phyloP scores from a whole-genome alignment of 2,329 filamentous ascomycete genomes.

The Aspergillus pseudoviridinutans region DNA sequence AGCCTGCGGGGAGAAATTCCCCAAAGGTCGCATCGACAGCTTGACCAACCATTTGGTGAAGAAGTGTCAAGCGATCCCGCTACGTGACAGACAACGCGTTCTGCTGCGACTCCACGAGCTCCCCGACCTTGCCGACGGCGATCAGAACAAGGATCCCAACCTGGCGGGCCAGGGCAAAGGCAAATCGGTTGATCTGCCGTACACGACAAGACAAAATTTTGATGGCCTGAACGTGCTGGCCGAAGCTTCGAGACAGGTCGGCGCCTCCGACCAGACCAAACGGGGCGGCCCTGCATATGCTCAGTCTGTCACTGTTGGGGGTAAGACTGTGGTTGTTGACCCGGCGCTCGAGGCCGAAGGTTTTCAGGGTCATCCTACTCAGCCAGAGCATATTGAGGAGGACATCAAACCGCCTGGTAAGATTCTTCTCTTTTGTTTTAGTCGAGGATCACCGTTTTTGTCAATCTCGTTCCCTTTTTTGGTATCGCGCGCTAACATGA shows the following conservation, averaged over 20 bases:
- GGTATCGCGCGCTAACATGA: slow-evolving; percentile 12
- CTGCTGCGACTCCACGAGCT: slow-evolving; percentile 69
- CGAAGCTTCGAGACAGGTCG: slow-evolving; percentile 79
- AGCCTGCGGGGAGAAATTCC: slow-evolving; percentile 81
- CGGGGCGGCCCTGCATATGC: slow-evolving; percentile 32
- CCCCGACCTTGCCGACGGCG: slow-evolving; percentile 48
- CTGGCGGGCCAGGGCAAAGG: slow-evolving; percentile 31
- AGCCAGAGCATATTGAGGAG: slow-evolving; percentile 25
- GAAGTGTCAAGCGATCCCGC: slow-evolving; percentile 75
- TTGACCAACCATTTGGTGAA: slow-evolving; percentile 78
- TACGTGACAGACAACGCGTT: slow-evolving; percentile 71
- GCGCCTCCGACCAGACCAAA: slow-evolving; percentile 47
- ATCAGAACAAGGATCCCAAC: slow-evolving; percentile 37
- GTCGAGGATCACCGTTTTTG: background rate
- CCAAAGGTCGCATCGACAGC: slow-evolving; percentile 82
- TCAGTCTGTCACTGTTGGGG: slow-evolving; percentile 39
- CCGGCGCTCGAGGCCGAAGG: slow-evolving; percentile 40
- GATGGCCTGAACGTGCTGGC: slow-evolving; percentile 82
- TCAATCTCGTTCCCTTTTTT: background rate
- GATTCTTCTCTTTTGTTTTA: slow-evolving; percentile 2
- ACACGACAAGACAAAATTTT: slow-evolving; percentile 58
- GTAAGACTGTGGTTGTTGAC: slow-evolving; percentile 41
- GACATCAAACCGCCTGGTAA: slow-evolving; percentile 22
- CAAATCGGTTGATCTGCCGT: slow-evolving; percentile 39
- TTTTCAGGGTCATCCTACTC: slow-evolving; percentile 30